Evolutionary conservation across 768 basidiomycete species (phyloP).

Genomic region (Collybia sordida): DNA sequence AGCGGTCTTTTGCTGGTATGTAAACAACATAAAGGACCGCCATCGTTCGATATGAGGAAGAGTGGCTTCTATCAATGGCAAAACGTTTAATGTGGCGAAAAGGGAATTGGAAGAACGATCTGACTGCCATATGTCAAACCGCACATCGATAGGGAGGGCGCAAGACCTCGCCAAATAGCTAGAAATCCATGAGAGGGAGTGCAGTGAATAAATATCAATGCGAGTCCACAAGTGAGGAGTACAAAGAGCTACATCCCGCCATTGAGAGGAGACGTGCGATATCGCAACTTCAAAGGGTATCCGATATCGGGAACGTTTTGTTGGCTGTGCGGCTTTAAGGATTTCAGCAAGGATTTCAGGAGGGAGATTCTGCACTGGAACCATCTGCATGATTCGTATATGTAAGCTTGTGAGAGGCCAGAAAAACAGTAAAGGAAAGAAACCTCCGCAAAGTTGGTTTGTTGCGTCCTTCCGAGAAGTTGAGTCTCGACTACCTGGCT

Average conservation of each 20-base stretch:
- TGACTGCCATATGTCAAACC: conserved; percentile 27
- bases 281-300: conserved; percentile 35
- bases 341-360: conserved; percentile 30
- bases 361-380: conserved; percentile 20
- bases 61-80: conserved; percentile 17
- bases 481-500: too few species aligned
- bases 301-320: conserved; percentile 16
- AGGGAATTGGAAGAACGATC: conserved; percentile 15
- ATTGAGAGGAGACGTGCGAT: conserved; percentile 41
- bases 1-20: conserved; percentile 21
- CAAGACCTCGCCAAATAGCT: conserved; percentile 31
- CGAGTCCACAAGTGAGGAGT: conserved; percentile 40
- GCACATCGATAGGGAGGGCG: conserved; percentile 24
- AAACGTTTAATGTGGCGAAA: conserved; percentile 6
- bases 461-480: too few species aligned
- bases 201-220: conserved; percentile 28
- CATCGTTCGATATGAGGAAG: conserved; percentile 21
- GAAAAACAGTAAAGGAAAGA: too few species aligned
- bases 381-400: background rate
- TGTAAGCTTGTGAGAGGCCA: too few species aligned
- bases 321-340: conserved; percentile 21
- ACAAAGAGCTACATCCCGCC: conserved; percentile 35
- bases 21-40: conserved; percentile 23
- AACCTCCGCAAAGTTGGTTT: too few species aligned
- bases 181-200: conserved; percentile 20